Evolutionary conservation across 805 yeast species (phyloP).

Genomic region (Metschnikowia amazonensis): DNA sequence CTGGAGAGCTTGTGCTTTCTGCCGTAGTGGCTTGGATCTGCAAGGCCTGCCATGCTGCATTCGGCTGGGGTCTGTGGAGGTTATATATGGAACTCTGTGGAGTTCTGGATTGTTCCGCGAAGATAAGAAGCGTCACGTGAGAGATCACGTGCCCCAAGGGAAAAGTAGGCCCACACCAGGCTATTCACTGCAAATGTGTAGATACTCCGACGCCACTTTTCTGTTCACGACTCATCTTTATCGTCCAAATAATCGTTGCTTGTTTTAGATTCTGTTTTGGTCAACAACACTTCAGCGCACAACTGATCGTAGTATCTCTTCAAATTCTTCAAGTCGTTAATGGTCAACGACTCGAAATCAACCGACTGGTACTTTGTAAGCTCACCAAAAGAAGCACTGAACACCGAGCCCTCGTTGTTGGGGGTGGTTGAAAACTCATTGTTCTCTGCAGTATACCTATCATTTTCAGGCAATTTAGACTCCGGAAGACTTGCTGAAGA

Average conservation of each 20-base stretch:
- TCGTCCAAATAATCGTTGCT: conserved; percentile 14
- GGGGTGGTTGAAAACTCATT: conserved; percentile 12
- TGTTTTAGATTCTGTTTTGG: conserved; percentile 15
- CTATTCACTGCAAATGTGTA: too few relatives aligned
- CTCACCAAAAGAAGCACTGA: conserved; percentile 23
- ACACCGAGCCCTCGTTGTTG: conserved; percentile 22
- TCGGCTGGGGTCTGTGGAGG: not conserved
- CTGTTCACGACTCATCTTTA: not conserved
- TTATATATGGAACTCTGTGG: not conserved
- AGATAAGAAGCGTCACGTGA: not conserved
- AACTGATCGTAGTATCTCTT: conserved; percentile 38
- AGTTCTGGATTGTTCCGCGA: conserved; percentile 6
- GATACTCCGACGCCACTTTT: too few relatives aligned
- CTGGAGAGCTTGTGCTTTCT: not conserved
- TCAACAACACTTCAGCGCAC: conserved; percentile 22
- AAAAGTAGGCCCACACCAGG: too few relatives aligned
- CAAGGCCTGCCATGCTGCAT: conserved; percentile 2
- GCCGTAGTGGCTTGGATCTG: not conserved
- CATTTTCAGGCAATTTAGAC: not conserved
- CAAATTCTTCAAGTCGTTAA: conserved; percentile 32
- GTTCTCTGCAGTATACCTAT: conserved; percentile 5
- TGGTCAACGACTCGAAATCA: conserved; percentile 35
- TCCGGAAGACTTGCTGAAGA: conserved; percentile 5
- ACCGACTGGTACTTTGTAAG: conserved; percentile 30
- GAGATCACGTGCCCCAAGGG: not conserved